A percentile compares a stretch with the other conserved stretches of the same genome.
These are phyloP conservation scores for Candida coquimbonensis DNA, from an alignment of 805 yeast species.

Conservation along the genomic window DNA sequence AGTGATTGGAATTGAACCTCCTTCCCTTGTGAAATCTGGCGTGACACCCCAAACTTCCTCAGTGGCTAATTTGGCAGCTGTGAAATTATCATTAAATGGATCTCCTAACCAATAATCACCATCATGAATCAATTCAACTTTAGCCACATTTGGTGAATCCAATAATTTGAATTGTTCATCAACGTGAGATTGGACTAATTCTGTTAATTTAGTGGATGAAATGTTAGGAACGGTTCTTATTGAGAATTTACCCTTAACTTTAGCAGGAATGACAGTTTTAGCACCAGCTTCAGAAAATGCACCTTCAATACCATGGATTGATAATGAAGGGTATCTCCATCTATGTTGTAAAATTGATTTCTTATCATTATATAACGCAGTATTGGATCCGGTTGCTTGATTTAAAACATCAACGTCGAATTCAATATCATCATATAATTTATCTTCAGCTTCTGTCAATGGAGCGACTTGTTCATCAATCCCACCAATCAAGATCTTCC, in stretches of 20 bases:
- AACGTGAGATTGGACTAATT: constrained; percentile 68
- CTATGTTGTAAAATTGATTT: constrained; percentile 91
- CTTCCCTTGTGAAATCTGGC: constrained; percentile 97
- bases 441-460: constrained; percentile 70
- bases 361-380: constrained; percentile 70
- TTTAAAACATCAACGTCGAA: constrained; percentile 79
- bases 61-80: constrained; percentile 93
- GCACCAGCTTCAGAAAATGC: constrained; percentile 95
- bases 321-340: constrained; percentile 97
- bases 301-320: constrained; percentile 96
- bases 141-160: constrained; percentile 68
- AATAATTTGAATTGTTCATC: constrained; percentile 58
- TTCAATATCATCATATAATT: constrained; percentile 78
- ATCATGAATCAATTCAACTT: constrained; percentile 78
- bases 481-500: constrained; percentile 84
- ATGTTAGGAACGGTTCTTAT: constrained; percentile 97
- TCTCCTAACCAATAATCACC: constrained; percentile 96
- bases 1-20: constrained; percentile 98
- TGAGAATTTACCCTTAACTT: constrained; percentile 89
- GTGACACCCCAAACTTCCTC: constrained; percentile 90
- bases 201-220: constrained; percentile 68
- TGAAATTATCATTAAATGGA: constrained; percentile 86
- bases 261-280: constrained; percentile 95
- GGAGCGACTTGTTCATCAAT: constrained; percentile 93
- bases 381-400: constrained; percentile 81